phyloP scores from a whole-genome alignment of 2,329 filamentous ascomycete genomes.

The Aspergillus pseudotamarii region DNA sequence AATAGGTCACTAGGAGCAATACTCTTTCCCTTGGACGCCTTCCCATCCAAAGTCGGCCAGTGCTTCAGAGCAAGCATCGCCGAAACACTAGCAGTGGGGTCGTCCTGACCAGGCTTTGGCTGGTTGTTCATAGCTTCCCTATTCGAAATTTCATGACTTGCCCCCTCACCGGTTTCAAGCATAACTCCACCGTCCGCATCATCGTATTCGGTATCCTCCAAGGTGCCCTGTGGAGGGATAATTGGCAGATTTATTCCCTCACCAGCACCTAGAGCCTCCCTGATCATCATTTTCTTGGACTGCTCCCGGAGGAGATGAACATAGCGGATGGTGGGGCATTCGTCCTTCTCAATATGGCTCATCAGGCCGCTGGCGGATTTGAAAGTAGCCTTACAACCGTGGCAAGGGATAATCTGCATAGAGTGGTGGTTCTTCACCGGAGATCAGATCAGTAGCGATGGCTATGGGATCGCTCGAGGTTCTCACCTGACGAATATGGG shows the following conservation, averaged over 20 bases:
- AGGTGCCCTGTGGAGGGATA: neutral
- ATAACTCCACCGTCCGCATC: slow-evolving; percentile 29
- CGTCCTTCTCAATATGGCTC: slow-evolving; percentile 56
- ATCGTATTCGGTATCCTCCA: slow-evolving; percentile 10
- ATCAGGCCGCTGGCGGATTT: slow-evolving; percentile 53
- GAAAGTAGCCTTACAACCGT: slow-evolving; percentile 51
- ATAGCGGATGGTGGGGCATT: slow-evolving; percentile 50
- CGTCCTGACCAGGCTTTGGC: slow-evolving; percentile 11
- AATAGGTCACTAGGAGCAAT: slow-evolving; percentile 22
- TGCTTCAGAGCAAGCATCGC: slow-evolving; percentile 23
- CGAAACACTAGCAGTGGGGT: slow-evolving; percentile 3
- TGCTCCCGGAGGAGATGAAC: slow-evolving; percentile 52
- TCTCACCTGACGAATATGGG: slow-evolving; percentile 56
- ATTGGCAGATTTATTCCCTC: slow-evolving; percentile 5
- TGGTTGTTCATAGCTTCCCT: slow-evolving; percentile 23
- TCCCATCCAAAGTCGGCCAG: slow-evolving; percentile 25
- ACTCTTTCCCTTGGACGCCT: neutral
- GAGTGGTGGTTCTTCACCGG: slow-evolving; percentile 50
- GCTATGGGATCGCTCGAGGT: neutral
- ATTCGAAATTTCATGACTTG: slow-evolving; percentile 13
- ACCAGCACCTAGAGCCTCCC: slow-evolving; percentile 28
- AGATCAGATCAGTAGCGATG: slow-evolving; percentile 3
- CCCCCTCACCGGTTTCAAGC: neutral
- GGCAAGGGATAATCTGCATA: slow-evolving; percentile 55
- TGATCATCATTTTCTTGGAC: slow-evolving; percentile 54